Evolutionary conservation across 441 rosid species (phyloP).

Genomic region (Gossypium lobatum): DNA sequence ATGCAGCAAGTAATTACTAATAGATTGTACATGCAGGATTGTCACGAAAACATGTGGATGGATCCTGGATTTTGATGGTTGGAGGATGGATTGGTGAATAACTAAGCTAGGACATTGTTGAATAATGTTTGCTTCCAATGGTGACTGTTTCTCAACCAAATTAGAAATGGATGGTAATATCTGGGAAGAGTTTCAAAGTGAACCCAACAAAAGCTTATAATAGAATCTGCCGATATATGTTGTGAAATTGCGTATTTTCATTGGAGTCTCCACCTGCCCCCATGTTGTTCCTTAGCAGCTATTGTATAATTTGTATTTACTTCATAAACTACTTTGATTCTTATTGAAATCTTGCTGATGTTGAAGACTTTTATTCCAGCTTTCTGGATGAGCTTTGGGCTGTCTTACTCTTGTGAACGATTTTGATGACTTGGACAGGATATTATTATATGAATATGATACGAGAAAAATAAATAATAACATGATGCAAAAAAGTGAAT

Average conservation of each 20-base stretch:
- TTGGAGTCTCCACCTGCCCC: neutral
- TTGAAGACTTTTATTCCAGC: no score
- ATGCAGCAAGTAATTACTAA: neutral
- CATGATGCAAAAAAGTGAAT: no score
- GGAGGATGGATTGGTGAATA: slow-evolving; percentile 6
- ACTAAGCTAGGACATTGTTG: slow-evolving; percentile 2
- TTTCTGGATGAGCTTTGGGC: no score
- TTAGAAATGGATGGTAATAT: neutral
- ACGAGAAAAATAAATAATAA: neutral
- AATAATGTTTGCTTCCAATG: slow-evolving; percentile 16
- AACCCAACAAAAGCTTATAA: neutral
- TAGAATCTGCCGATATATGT: neutral
- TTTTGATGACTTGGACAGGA: no score
- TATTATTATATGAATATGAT: neutral
- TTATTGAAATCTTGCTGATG: no score
- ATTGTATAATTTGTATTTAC: neutral
- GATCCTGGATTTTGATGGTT: slow-evolving; percentile 14
- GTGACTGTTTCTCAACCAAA: slow-evolving; percentile 6
- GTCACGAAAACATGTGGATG: slow-evolving; percentile 9
- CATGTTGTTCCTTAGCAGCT: neutral
- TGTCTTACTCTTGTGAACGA: no score
- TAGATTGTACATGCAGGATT: slow-evolving; percentile 7
- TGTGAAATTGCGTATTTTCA: neutral
- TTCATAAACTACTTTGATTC: neutral
- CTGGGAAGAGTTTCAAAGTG: neutral